Percentiles rank a stretch among this genome's conserved stretches.
phyloP scores from a whole-genome alignment of 352 stramenopile genomes.

The Globisporangium takayamanum region DNA sequence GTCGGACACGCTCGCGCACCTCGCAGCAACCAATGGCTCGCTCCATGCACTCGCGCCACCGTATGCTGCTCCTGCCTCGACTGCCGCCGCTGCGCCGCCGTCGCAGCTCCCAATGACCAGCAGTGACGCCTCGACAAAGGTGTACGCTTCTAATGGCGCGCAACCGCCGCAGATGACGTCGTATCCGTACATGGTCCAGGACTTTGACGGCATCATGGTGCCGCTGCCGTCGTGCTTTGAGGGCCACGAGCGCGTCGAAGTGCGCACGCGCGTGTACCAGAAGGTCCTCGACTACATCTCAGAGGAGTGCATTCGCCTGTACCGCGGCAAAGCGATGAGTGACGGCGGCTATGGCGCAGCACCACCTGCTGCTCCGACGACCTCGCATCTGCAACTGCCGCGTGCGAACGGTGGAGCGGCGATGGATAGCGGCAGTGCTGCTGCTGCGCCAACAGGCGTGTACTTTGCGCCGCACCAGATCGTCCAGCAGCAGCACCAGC shows the following conservation, averaged over 20 bases:
- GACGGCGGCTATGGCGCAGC: not conserved
- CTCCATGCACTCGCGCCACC: no score
- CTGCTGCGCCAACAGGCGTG: not conserved
- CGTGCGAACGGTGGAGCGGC: no score
- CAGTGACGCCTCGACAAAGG: not conserved
- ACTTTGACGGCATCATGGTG: slow-evolving; percentile 79
- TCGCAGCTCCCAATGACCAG: not conserved
- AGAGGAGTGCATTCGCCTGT: slow-evolving; percentile 67
- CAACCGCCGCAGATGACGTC: slow-evolving; percentile 43
- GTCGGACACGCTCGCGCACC: slow-evolving; percentile 1
- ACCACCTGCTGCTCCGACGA: not conserved
- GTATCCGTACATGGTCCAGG: slow-evolving; percentile 51
- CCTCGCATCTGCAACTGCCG: not conserved
- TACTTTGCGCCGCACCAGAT: no score
- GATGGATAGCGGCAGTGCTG: not conserved
- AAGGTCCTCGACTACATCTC: slow-evolving; percentile 83
- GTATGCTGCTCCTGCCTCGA: not conserved
- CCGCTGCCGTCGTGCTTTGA: slow-evolving; percentile 70
- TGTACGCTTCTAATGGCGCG: slow-evolving; percentile 39
- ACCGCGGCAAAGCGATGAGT: slow-evolving; percentile 13
- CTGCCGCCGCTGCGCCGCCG: no score
- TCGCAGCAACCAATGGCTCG: not conserved
- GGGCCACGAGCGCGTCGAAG: slow-evolving; percentile 62
- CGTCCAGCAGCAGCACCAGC: not conserved
- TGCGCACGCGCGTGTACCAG: slow-evolving; percentile 74